Base-by-base conservation (phyloP, 2,329 filamentous ascomycete genomes). In the Blumeria graminis region DNA sequence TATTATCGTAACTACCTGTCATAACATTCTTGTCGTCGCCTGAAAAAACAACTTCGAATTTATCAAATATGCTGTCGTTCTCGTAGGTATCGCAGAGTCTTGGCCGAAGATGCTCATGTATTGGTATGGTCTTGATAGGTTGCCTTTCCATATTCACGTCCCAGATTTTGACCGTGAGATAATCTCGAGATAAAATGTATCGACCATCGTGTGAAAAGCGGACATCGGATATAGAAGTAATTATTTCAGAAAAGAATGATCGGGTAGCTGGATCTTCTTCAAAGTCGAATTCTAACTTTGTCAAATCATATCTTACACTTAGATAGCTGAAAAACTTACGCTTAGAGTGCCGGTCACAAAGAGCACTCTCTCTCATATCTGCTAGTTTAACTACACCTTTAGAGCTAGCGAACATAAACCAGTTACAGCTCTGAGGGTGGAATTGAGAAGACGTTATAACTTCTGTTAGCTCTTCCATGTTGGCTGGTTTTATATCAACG, bases 1-100 rank as follows among this genome's bases (percentile, higher is more conserved):
- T 98, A 74, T 98, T 98, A 77, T 98, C 98, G 75, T 98, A 98
- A 68, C 88, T 95, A 64, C 92, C 92, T 6, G 92, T 98, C 92
- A 98, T 98, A 62, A 96, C 92, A 64, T 98, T 96, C 76, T 94
- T 93, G 41, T 88, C 87, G 69, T 96, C 90, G 28, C 92, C 92
- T 1, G 90, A 96, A 72, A 98, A 98, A 55, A 96, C 90, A 45
- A 98, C 92, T 71, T 98, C 92, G 62, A 98, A 98, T 70, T 98
- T 98, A 78, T 98, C 92, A 67, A 98, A 98, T 67, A 98, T 98
- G 69, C 88, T 94, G 67, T 98, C 92, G 65, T 98, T 98, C 72
- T 98, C 92, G 65, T 98, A 98, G 2, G 92, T 98, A 67, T 98
- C 92, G 70, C 92, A 98, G 57, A 98, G 76, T 60, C 89, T 81